Base-by-base conservation (phyloP, 257 asterid species). In the Apocynum venetum region DNA sequence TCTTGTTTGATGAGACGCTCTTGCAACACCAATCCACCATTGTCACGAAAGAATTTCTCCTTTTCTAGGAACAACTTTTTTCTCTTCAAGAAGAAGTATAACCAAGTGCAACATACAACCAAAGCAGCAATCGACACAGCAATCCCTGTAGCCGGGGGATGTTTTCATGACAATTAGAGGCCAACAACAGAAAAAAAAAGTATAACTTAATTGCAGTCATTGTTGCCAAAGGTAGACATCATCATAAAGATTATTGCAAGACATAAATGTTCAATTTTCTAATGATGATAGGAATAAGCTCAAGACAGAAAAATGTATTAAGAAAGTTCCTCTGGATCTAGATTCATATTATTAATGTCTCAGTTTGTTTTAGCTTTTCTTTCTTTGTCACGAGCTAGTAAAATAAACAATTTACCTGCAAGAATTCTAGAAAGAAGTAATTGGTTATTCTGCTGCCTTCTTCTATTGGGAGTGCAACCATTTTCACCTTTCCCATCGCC, bases 401-500 rank as follows among this genome's bases (percentile, higher is more conserved):
- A 11, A 52, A 12, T 52, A 52, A 52, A 13, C 2, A 3, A 2
- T 25, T 43, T 7, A 43, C 74, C 74, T 46, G 57, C 56, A 44
- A 70, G 20, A 47, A 44, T 70, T 38, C 41, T 70, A 20, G 56
- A 31, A 4, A 46, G 19, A 12, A 70, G 56, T 47, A n/a, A n/a
- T 19, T 70, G 74, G 13, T 70, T 6, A 49, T 68, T 19, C 56
- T 3, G 4, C 56, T 3, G 0, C 2, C 4, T 68, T 43, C 47
- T 43, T 19, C 38, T 68, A 4, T 19, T 68, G 4, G 7, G 73
- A 14, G 15, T 17, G 73, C 53, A 68, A 68, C n/a, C 3, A 68
- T 52, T 12, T 13, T 12, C 56, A 52, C 56, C 40, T 63, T 53
- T 83, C 17, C 89, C 91, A 68, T 82, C 72, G 2, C 86, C 87